Evolutionary conservation across 1,284 basidiomycete genomes (phyloP), one percentile per base, ranked within the genome.

Genomic region (Trametes sp.): DNA sequence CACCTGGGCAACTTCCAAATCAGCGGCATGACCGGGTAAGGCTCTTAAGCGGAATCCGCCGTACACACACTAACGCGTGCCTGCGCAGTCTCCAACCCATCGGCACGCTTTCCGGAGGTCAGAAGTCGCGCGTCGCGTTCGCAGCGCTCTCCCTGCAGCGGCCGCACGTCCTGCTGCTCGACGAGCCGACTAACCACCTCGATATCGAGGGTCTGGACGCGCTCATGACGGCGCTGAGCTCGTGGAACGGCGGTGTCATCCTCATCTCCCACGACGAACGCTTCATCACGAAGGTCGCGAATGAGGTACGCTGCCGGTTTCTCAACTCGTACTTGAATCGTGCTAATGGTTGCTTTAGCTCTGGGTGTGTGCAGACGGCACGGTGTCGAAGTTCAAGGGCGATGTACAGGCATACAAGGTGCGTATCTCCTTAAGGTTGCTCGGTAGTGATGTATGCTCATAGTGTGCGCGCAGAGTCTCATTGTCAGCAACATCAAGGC

Each of bases 1-100:
- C 97, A 98, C 80, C 83, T 99, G 16, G 98, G 98, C n/a, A 95
- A 96, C 62, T 99, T 99, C 81, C 97, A 98, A 70, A 98, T 98
- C 73, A 98, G 94, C 64, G 97, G 96, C 59, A 92, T 97, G 85
- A 98, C 96, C 1, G 95, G 96, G 85, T 88, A 61, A 46, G 79
- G 70, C 5, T 41, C 14, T 13, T 11, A 13, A n/a, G 24, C 19
- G 1, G 8, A 26, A 16, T 49, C 13, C 29, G 24, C 21, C 9
- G n/a, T 28, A 13, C 31, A 14, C 14, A 11, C 24, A n/a, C 35
- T 14, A 9, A 61, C 5, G 28, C 48, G 9, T 2, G 4, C 16
- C 35, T 19, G 26, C 48, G 19, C 59, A 93, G 91, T 13, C 75
- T 95, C 69, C 93, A 95, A 70, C 74, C 83, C 42, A 94, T 95